Evolutionary conservation across 257 asterid genomes (phyloP).

Genomic region (Rhazya stricta): DNA sequence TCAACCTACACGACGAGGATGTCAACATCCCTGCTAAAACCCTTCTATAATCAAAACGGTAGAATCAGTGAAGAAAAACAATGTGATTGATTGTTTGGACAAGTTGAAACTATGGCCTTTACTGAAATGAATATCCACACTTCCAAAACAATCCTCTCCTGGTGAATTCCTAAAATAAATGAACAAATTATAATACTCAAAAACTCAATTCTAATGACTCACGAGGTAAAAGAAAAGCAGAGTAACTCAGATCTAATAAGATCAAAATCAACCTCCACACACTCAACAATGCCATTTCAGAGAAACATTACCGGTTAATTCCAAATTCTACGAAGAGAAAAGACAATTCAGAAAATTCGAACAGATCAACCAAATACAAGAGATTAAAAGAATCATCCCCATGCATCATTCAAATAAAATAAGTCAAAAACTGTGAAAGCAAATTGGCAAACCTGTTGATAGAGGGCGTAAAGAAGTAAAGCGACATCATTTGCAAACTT

Average conservation of each 20-base stretch:
- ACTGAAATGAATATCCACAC: background rate
- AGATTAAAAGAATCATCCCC: background rate
- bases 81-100: background rate
- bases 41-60: background rate
- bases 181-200: background rate
- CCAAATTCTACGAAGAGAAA: background rate
- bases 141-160: background rate
- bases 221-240: no score
- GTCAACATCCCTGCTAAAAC: background rate
- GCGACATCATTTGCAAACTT: constrained; percentile 80
- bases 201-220: background rate
- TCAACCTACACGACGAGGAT: no score
- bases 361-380: constrained; percentile 7
- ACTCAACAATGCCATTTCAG: background rate
- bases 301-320: background rate
- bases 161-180: background rate
- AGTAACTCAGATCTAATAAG: constrained; percentile 11
- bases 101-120: background rate
- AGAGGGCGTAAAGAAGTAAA: constrained; percentile 81
- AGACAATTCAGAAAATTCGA: constrained; percentile 6
- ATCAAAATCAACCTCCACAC: background rate
- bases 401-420: constrained; percentile 11
- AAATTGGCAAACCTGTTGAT: constrained; percentile 65
- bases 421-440: constrained; percentile 8
- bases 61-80: background rate